Percentiles rank a stretch among this genome's conserved stretches.
These are phyloP conservation scores for Leptographium flavum DNA, from an alignment of 2,329 filamentous ascomycete species.

Conservation along the genomic window DNA sequence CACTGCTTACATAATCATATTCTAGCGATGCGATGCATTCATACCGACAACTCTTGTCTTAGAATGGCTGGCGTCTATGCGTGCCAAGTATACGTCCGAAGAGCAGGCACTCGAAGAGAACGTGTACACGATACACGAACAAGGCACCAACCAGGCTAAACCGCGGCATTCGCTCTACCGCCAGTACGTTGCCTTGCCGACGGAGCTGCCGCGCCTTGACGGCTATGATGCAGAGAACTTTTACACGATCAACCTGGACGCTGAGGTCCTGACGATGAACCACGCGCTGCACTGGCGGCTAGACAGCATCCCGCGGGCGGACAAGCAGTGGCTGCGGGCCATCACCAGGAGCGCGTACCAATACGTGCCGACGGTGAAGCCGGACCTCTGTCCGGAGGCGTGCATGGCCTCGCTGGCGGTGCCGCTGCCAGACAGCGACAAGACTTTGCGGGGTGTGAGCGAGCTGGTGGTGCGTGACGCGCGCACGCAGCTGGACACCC, in stretches of 20 bases:
- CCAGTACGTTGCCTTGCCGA: background rate
- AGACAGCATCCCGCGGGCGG: background rate
- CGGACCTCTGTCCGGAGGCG: background rate
- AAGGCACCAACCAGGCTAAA: too few species aligned
- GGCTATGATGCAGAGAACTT: background rate
- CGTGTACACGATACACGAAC: background rate
- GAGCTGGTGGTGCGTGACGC: background rate
- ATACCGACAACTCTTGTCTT: too few species aligned
- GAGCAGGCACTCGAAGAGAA: background rate
- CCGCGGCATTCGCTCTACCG: background rate
- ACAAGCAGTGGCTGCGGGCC: background rate
- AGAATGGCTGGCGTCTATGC: constrained; percentile 1
- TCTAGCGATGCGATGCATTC: too few species aligned
- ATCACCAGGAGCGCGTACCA: background rate
- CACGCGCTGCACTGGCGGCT: constrained; percentile 3
- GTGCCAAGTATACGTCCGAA: background rate
- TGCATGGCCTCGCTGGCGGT: constrained; percentile 3
- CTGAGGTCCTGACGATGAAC: constrained; percentile 4
- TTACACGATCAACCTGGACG: constrained; percentile 3
- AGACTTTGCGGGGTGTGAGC: background rate
- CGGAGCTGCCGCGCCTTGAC: background rate
- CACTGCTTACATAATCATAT: too few species aligned
- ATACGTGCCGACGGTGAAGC: background rate
- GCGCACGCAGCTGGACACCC: background rate
- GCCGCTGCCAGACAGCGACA: background rate